Base-by-base conservation (phyloP, 2,329 filamentous ascomycete genomes). In the Chaetomiaceae sp. region DNA sequence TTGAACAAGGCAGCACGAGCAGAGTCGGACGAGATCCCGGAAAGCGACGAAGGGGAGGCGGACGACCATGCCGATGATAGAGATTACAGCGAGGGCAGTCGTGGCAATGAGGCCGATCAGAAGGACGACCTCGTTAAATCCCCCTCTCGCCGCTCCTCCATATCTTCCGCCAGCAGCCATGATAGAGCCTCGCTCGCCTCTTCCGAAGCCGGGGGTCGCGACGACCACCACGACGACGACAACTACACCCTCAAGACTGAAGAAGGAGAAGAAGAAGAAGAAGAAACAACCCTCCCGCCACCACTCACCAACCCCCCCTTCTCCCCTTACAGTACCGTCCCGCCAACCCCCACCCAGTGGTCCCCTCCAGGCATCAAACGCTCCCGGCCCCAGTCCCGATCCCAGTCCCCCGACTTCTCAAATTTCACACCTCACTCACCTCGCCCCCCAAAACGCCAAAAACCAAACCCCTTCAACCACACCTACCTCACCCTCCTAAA, bases 401-500 rank as follows among this genome's bases (percentile, higher is more conserved):
- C 21, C 21, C 35, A 3, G 20, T 30, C 40, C 17, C 20, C 38
- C 42, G n/a, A n/a, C n/a, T n/a, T n/a, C n/a, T n/a, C n/a, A n/a
- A n/a, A n/a, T n/a, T n/a, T n/a, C n/a, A n/a, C n/a, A n/a, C n/a
- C n/a, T n/a, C n/a, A n/a, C 19, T 39, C 38, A 7, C 44, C 49
- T 6, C 49, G 52, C 13, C 70, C 72, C 3, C 70, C 73, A 55
- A 81, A 51, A 14, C 70, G 76, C 27, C 65, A 65, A 41, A 73
- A 65, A 27, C 13, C 50, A 20, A 67, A 68, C 4, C 34, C 63
- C 3, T 64, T 79, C 51, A 79, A 75, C 54, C 56, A 56, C 5
- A 67, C 65, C 5, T 82, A 82, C 54, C 62, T 81, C 12, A 64
- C 68, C 20, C 61, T 82, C 1, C 69, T 82, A 25, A 84, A 87